Evolutionary conservation across 345 rosid genomes (phyloP).

Genomic region (Firmiana major): DNA sequence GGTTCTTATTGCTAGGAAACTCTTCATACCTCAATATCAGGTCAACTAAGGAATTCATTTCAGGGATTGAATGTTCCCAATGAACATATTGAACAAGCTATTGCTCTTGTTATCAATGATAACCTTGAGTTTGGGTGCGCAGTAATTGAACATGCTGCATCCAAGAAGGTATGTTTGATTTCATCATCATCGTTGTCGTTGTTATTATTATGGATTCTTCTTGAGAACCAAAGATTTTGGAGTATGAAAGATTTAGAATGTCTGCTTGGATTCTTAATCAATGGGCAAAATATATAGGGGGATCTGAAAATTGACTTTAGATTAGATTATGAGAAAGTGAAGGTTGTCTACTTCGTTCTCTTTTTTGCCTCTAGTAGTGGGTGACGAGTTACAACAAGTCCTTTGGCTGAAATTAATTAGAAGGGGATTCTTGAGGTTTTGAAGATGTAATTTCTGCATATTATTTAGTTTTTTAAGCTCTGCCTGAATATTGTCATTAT

Average conservation of each 20-base stretch:
- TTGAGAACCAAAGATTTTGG: background rate
- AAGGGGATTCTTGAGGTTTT: background rate
- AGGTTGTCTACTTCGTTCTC: background rate
- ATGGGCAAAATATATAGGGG: background rate
- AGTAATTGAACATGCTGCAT: slow-evolving; percentile 86
- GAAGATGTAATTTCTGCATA: background rate
- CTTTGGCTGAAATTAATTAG: background rate
- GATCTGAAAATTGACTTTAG: background rate
- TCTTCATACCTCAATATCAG: slow-evolving; percentile 70
- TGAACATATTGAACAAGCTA: slow-evolving; percentile 79
- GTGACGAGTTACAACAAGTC: background rate
- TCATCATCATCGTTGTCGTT: no score
- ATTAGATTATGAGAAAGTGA: background rate
- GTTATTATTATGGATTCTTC: background rate
- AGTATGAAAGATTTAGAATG: background rate
- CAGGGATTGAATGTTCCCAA: slow-evolving; percentile 56
- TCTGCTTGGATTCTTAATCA: background rate
- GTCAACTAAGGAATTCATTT: slow-evolving; percentile 67
- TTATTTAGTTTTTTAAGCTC: background rate
- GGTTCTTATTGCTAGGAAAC: slow-evolving; percentile 55
- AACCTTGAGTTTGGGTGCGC: slow-evolving; percentile 98
- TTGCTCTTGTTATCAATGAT: slow-evolving; percentile 90
- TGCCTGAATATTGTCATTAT: background rate
- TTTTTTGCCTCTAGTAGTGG: background rate
- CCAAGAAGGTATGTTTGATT: slow-evolving; percentile 63